These are phyloP conservation scores for Syzygium grande DNA, from an alignment of 345 rosid genomes.

Conservation along the genomic window DNA sequence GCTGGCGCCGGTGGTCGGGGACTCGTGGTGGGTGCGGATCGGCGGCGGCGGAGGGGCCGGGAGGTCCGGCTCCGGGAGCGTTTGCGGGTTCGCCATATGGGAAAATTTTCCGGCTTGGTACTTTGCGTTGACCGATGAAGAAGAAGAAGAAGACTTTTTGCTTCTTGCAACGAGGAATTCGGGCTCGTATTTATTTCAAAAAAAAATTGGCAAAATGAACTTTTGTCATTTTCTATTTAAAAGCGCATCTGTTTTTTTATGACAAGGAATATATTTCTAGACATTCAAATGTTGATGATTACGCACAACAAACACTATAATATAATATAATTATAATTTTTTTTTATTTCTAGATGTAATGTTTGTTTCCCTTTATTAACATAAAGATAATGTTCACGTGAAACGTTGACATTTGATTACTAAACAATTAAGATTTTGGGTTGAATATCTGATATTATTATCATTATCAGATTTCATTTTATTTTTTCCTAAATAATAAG, in stretches of 20 bases:
- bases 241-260: not conserved
- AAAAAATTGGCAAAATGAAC: not conserved
- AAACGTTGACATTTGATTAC: not conserved
- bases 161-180: not conserved
- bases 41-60: slow-evolving; percentile 3
- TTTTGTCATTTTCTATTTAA: not conserved
- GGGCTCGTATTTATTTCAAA: not conserved
- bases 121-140: not conserved
- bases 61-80: not conserved
- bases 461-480: not conserved
- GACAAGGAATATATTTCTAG: not conserved
- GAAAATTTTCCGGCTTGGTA: not conserved
- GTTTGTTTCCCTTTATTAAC: not conserved
- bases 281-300: not conserved
- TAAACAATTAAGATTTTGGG: not conserved
- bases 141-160: not conserved
- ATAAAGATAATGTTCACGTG: not conserved
- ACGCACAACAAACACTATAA: not conserved
- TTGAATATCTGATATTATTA: not conserved
- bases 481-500: not conserved
- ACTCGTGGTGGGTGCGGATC: slow-evolving; percentile 9
- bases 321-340: not conserved
- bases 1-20: slow-evolving; percentile 34
- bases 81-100: not conserved
- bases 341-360: not conserved